These are phyloP conservation scores for Sphaerostilbella broomeana DNA, from an alignment of 2,329 filamentous ascomycete species.

Conservation along the genomic window DNA sequence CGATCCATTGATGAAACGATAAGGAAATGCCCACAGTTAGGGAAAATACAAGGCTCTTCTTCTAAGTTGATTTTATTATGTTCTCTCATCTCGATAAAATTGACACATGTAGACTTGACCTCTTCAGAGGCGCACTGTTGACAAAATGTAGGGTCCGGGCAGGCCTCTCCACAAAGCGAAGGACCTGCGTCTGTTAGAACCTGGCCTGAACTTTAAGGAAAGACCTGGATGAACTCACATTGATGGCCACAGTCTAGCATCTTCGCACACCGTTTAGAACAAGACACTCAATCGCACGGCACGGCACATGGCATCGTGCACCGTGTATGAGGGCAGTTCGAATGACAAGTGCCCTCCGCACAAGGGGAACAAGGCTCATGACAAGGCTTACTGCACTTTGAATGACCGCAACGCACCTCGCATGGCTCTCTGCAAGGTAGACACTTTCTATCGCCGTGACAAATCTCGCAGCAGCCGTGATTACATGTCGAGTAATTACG, in stretches of 20 bases:
- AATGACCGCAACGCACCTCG: conserved; percentile 51
- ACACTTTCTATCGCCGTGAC: conserved; percentile 46
- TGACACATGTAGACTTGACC: conserved; percentile 43
- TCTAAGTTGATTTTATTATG: conserved; percentile 55
- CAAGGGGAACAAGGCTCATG: conserved; percentile 57
- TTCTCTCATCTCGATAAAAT: conserved; percentile 46
- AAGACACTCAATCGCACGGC: conserved; percentile 62
- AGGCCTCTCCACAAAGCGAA: conserved; percentile 57
- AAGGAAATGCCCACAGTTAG: conserved; percentile 57
- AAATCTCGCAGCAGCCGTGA: conserved; percentile 46
- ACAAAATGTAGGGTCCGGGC: conserved; percentile 47
- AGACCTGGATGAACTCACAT: conserved; percentile 32
- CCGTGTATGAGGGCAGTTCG: conserved; percentile 46
- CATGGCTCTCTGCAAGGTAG: conserved; percentile 43
- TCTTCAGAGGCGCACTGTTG: conserved; percentile 45
- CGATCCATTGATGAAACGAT: conserved; percentile 56
- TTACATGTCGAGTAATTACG: conserved; percentile 46
- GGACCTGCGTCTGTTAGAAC: conserved; percentile 30
- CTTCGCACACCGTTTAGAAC: conserved; percentile 50
- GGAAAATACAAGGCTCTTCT: conserved; percentile 55
- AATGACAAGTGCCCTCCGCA: conserved; percentile 46
- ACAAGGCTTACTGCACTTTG: conserved; percentile 48
- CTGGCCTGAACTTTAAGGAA: neutral
- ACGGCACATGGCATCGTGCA: conserved; percentile 56
- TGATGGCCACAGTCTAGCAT: conserved; percentile 52